Evolutionary conservation across 352 stramenopile genomes (phyloP).

Genomic region (Paralagenidium karlingii): DNA sequence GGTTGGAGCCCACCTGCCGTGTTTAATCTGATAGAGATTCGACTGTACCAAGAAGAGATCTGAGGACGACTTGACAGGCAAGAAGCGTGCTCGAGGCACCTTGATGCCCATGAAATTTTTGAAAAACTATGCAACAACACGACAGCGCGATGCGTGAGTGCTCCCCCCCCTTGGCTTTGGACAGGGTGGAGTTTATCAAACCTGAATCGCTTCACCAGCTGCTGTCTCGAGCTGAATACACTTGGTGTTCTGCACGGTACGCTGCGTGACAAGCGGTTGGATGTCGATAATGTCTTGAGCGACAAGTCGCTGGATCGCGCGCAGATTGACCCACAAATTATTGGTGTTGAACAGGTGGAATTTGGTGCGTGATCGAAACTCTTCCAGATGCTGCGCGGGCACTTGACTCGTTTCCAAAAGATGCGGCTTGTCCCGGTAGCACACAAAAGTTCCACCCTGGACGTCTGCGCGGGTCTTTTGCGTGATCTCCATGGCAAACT

Average conservation of each 20-base stretch:
- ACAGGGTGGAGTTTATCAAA: not conserved
- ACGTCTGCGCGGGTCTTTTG: constrained; percentile 89
- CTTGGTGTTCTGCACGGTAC: constrained; percentile 91
- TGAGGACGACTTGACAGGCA: constrained; percentile 98
- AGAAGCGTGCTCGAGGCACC: constrained; percentile 93
- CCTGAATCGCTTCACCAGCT: constrained; percentile 97
- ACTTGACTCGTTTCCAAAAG: constrained; percentile 97
- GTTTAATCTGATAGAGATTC: constrained; percentile 89
- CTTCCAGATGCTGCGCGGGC: constrained; percentile 87
- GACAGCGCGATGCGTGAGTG: too few relatives aligned
- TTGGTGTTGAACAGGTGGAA: constrained; percentile 99
- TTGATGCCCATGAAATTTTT: constrained; percentile 94
- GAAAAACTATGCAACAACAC: constrained; percentile 82
- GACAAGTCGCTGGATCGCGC: constrained; percentile 94
- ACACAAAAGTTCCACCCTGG: constrained; percentile 83
- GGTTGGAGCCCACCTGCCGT: too few relatives aligned
- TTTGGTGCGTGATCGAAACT: constrained; percentile 91
- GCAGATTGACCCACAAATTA: constrained; percentile 98
- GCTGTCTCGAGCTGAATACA: constrained; percentile 93
- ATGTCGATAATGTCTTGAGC: constrained; percentile 97
- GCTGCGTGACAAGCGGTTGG: constrained; percentile 88
- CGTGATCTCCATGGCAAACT: constrained; percentile 99
- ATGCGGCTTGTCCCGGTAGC: constrained; percentile 88
- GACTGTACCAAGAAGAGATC: constrained; percentile 94
- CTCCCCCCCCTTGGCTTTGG: too few relatives aligned